These are phyloP conservation scores for Rheum nobile DNA, from an alignment of 148 eudicot species.

Conservation along the genomic window DNA sequence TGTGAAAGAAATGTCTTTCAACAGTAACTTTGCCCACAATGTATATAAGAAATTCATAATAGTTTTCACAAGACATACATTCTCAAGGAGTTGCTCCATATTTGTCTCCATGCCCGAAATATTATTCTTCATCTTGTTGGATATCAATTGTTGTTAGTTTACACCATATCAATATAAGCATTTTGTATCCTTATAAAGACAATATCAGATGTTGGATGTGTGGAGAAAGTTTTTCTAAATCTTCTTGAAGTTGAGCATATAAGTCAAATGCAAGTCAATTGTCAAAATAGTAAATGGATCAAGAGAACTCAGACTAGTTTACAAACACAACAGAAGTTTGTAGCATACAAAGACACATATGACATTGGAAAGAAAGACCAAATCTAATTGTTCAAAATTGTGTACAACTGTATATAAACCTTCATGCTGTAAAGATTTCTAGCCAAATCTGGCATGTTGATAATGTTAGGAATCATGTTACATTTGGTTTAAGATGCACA, in stretches of 20 bases:
- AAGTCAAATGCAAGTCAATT: not conserved
- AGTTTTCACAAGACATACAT: slow-evolving; percentile 34
- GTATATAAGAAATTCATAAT: not conserved
- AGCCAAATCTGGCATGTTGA: not conserved
- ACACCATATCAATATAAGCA: not conserved
- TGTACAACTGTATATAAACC: not conserved
- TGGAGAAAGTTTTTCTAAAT: not conserved
- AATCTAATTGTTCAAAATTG: not conserved
- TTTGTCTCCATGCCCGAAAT: slow-evolving; percentile 96
- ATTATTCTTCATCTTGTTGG: slow-evolving; percentile 79
- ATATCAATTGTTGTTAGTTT: not conserved
- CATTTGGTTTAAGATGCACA: not conserved
- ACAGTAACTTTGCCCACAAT: not conserved
- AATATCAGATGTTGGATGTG: not conserved
- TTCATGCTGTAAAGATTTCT: not conserved
- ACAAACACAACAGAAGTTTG: not conserved
- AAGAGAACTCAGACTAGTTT: not conserved
- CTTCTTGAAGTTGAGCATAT: not conserved
- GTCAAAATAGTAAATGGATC: not conserved
- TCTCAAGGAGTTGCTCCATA: slow-evolving; percentile 94
- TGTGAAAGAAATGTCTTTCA: not conserved
- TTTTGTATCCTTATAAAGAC: not conserved
- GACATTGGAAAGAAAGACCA: not conserved
- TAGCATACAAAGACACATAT: not conserved
- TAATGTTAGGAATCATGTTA: not conserved